phyloP scores from a whole-genome alignment of 257 asterid species.

The Verbena officinalis region DNA sequence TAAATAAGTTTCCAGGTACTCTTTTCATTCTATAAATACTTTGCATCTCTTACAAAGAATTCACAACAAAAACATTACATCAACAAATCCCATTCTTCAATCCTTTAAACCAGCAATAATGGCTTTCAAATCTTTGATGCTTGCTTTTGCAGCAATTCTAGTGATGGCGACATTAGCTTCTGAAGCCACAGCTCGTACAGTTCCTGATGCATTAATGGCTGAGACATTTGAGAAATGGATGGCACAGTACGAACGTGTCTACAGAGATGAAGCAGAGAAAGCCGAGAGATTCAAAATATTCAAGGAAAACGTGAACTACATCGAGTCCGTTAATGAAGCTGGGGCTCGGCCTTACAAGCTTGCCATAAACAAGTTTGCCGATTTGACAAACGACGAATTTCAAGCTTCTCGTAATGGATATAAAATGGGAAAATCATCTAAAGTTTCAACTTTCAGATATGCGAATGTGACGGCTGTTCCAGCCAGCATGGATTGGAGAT shows the following conservation, averaged over 20 bases:
- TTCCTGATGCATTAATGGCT: slow-evolving; percentile 26
- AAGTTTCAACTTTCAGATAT: slow-evolving; percentile 32
- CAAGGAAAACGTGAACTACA: slow-evolving; percentile 38
- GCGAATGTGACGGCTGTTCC: slow-evolving; percentile 38
- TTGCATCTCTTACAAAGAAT: not conserved
- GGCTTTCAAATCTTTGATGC: slow-evolving; percentile 6
- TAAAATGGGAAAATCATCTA: slow-evolving; percentile 19
- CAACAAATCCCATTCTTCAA: not conserved
- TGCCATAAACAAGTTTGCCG: slow-evolving; percentile 41
- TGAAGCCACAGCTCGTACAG: slow-evolving; percentile 17
- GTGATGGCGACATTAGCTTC: slow-evolving; percentile 26
- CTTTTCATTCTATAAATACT: slow-evolving; percentile 22
- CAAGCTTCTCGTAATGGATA: slow-evolving; percentile 32
- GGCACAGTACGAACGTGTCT: slow-evolving; percentile 30
- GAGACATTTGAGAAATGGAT: slow-evolving; percentile 45
- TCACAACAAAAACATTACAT: not conserved
- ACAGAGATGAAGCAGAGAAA: slow-evolving; percentile 39
- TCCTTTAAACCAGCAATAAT: not conserved
- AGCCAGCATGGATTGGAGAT: slow-evolving; percentile 37
- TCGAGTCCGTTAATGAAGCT: slow-evolving; percentile 29
- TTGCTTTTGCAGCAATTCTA: slow-evolving; percentile 22
- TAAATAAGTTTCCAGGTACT: not conserved
- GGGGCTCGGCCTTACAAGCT: slow-evolving; percentile 34
- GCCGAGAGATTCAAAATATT: slow-evolving; percentile 37
- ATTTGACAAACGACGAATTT: slow-evolving; percentile 36